Evolutionary conservation across 139 green algal species (phyloP).

Genomic region (Coelastrella sp.): DNA sequence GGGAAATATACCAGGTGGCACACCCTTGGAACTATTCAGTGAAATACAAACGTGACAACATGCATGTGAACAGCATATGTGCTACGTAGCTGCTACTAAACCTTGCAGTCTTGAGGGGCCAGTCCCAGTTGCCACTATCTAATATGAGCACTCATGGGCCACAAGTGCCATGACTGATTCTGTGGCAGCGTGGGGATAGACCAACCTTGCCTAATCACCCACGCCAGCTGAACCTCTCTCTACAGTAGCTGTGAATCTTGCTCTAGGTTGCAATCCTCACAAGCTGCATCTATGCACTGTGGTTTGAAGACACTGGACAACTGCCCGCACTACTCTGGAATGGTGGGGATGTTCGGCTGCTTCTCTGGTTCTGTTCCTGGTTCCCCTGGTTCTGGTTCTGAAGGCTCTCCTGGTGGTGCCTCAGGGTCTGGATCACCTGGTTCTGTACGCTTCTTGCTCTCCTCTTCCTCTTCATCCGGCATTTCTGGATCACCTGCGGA

Average conservation of each 20-base stretch:
- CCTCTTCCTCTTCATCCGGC: constrained; percentile 92
- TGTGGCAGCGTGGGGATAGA: too few relatives aligned
- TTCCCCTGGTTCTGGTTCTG: constrained; percentile 66
- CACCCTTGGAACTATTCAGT: background rate
- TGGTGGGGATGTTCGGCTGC: constrained; percentile 54
- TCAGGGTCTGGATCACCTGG: constrained; percentile 72
- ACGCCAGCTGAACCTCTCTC: too few relatives aligned
- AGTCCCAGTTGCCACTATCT: too few relatives aligned
- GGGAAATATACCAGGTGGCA: too few relatives aligned
- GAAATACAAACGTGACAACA: background rate
- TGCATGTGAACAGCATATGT: background rate
- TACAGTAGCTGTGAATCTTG: too few relatives aligned
- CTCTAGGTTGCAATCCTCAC: background rate
- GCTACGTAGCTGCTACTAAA: too few relatives aligned
- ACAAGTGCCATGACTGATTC: too few relatives aligned
- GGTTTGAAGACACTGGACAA: too few relatives aligned
- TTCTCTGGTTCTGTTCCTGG: constrained; percentile 41
- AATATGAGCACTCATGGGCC: too few relatives aligned
- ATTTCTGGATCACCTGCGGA: constrained; percentile 85
- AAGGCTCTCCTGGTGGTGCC: constrained; percentile 79
- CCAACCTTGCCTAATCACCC: too few relatives aligned
- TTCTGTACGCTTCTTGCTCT: constrained; percentile 78
- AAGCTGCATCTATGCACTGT: background rate
- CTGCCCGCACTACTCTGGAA: constrained; percentile 62
- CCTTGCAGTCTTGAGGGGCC: too few relatives aligned